These are phyloP conservation scores for Pseudoscleropodium purum DNA, from an alignment of 225 moss, liverwort and hornwort genomes.

Conservation along the genomic window DNA sequence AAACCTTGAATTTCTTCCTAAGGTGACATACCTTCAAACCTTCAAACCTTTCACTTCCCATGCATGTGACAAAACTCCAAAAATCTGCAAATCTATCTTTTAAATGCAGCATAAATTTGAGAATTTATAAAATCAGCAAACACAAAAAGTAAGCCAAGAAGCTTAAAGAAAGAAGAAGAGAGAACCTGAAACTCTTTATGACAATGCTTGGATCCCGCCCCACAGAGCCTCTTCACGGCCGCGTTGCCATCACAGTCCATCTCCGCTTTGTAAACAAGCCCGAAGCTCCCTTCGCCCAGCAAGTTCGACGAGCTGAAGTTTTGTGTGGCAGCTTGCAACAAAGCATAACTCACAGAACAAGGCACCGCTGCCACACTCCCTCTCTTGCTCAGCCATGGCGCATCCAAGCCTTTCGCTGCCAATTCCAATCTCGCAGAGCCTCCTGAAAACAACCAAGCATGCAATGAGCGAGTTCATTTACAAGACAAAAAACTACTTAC, in stretches of 20 bases:
- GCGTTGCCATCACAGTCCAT: constrained; percentile 26
- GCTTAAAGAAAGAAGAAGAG: background rate
- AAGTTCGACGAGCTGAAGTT: constrained; percentile 59
- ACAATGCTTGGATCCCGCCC: background rate
- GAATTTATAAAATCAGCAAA: background rate
- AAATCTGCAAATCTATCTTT: background rate
- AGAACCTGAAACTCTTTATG: constrained; percentile 42
- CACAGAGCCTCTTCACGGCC: constrained; percentile 49
- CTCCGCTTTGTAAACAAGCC: constrained; percentile 49
- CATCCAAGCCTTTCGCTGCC: background rate
- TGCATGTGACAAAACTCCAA: background rate
- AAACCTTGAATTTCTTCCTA: background rate
- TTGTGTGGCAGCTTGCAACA: constrained; percentile 40
- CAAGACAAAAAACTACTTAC: background rate
- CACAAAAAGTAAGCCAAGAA: background rate
- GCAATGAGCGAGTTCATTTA: background rate
- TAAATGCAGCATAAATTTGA: background rate
- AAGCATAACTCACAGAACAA: constrained; percentile 22
- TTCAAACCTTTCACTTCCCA: background rate
- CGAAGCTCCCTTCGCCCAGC: constrained; percentile 69
- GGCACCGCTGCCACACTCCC: background rate
- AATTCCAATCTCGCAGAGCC: background rate
- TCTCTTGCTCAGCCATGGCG: constrained; percentile 9
- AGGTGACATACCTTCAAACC: background rate
- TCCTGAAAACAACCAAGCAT: background rate